These are phyloP conservation scores for Endoconidiophora polonica DNA, from an alignment of 2,329 filamentous ascomycete genomes.

Conservation along the genomic window DNA sequence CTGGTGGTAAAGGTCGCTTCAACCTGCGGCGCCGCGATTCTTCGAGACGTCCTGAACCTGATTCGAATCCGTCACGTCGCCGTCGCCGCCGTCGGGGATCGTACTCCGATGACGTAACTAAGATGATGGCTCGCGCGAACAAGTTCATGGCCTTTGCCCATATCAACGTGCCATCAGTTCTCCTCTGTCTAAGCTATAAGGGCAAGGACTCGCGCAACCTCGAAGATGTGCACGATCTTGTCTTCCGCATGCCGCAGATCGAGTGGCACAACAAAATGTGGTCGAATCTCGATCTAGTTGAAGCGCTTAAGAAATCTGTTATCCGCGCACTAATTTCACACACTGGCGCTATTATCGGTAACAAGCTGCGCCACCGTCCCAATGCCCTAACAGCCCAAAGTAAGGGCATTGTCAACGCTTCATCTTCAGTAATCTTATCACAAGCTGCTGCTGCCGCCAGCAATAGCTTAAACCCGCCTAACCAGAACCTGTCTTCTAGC, in stretches of 20 bases:
- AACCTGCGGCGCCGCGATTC: constrained; percentile 33
- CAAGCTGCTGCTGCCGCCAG: constrained; percentile 16
- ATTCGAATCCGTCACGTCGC: constrained; percentile 28
- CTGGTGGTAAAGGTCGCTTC: constrained; percentile 28
- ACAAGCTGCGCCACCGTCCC: constrained; percentile 87
- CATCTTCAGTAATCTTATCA: constrained; percentile 38
- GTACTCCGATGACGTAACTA: constrained; percentile 73
- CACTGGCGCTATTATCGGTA: constrained; percentile 88
- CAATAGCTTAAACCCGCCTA: not conserved
- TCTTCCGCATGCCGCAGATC: constrained; percentile 84
- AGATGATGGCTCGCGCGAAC: constrained; percentile 90
- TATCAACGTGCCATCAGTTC: constrained; percentile 87
- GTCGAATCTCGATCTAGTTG: constrained; percentile 88
- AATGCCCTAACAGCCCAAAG: constrained; percentile 45
- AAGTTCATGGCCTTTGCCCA: constrained; percentile 97
- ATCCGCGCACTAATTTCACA: constrained; percentile 89
- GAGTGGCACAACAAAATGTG: constrained; percentile 98
- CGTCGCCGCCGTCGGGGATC: constrained; percentile 20
- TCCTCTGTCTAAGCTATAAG: constrained; percentile 91
- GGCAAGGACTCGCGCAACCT: constrained; percentile 90
- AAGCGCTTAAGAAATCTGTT: constrained; percentile 86
- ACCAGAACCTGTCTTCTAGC: constrained; percentile 21
- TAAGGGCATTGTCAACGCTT: constrained; percentile 48
- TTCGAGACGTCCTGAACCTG: constrained; percentile 12
- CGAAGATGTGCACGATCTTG: constrained; percentile 92